phyloP scores from a whole-genome alignment of 495 filamentous ascomycete species.

The Parachaetomium inaequale region DNA sequence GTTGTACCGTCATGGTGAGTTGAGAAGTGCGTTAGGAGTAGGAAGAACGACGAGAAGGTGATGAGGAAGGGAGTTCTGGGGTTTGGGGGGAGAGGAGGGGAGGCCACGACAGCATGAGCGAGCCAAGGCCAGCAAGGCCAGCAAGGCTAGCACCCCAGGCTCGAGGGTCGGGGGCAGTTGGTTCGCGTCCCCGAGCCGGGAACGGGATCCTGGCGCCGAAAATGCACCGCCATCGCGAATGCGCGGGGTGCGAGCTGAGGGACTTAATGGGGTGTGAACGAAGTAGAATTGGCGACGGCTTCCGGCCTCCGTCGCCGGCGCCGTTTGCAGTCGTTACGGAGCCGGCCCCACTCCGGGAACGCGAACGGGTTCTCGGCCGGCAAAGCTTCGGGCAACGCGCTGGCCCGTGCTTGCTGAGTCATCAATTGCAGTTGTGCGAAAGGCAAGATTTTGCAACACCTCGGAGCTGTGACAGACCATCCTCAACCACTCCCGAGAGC shows the following conservation, averaged over 20 bases:
- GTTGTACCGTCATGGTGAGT: too few relatives aligned
- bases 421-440: constrained; percentile 6
- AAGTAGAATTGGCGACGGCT: constrained; percentile 10
- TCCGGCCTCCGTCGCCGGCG: constrained; percentile 11
- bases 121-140: constrained; percentile 7
- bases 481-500: too few relatives aligned
- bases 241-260: too few relatives aligned
- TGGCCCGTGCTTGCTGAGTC: constrained; percentile 6
- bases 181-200: constrained; percentile 3
- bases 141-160: too few relatives aligned
- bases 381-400: background rate
- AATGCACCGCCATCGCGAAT: too few relatives aligned
- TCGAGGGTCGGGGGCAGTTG: constrained; percentile 9
- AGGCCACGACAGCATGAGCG: constrained; percentile 2
- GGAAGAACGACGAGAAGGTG: too few relatives aligned
- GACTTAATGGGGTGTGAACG: constrained; percentile 3
- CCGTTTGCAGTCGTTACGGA: constrained; percentile 11
- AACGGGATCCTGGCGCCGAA: constrained; percentile 9
- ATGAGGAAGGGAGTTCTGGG: too few relatives aligned
- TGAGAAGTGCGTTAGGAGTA: too few relatives aligned
- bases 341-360: constrained; percentile 7
- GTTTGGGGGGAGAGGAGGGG: constrained; percentile 5
- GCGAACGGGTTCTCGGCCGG: constrained; percentile 8
- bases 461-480: too few relatives aligned
- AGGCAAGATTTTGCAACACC: too few relatives aligned